Percentiles rank a stretch among this genome's conserved stretches.
Conservation (phyloP, 106 monocot genomes). For the Agapanthus africanus region DNA sequence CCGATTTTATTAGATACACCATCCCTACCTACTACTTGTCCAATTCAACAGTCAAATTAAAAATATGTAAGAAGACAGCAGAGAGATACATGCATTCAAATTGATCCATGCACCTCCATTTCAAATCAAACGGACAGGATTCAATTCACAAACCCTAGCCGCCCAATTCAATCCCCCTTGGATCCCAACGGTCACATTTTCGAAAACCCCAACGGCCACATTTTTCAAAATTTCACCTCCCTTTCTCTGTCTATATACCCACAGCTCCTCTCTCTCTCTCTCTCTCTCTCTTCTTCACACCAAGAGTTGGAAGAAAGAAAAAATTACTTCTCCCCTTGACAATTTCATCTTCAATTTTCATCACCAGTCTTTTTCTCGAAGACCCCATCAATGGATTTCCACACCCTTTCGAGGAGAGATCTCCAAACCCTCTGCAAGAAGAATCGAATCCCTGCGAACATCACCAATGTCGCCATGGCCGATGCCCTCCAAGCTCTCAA, state of each 20-base stretch:
- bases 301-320: too few relatives aligned
- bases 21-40: too few relatives aligned
- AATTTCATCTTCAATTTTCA: neutral
- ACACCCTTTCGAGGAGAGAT: conserved; percentile 52
- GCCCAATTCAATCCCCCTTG: too few relatives aligned
- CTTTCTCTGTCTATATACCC: conserved; percentile 1
- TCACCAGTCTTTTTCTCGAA: neutral
- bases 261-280: neutral
- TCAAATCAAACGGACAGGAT: too few relatives aligned
- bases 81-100: too few relatives aligned
- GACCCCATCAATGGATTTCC: conserved; percentile 63
- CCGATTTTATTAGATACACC: too few relatives aligned
- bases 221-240: neutral
- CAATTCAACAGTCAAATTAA: too few relatives aligned
- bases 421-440: conserved; percentile 93
- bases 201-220: conserved; percentile 9
- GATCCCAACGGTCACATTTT: too few relatives aligned
- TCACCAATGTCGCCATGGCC: conserved; percentile 93
- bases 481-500: conserved; percentile 60
- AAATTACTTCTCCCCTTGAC: neutral
- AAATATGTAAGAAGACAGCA: too few relatives aligned
- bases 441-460: conserved; percentile 80
- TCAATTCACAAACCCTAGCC: too few relatives aligned
- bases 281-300: neutral
- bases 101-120: too few relatives aligned